A percentile compares a stretch with the other conserved stretches of the same genome.
Conservation (phyloP, 2,329 filamentous ascomycete genomes). For the Cordyceps cicadae region DNA sequence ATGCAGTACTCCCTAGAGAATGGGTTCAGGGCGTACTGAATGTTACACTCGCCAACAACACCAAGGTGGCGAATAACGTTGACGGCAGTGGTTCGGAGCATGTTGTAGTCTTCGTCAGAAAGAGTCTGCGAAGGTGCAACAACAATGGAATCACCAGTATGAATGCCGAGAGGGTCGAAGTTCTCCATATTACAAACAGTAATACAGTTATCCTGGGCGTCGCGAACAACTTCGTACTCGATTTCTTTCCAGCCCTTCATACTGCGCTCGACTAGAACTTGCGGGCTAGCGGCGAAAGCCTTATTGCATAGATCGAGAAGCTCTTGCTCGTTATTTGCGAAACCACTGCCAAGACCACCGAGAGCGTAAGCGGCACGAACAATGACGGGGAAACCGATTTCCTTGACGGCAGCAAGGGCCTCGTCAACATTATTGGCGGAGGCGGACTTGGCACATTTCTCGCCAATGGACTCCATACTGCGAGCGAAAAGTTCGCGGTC, state of each 20-base stretch:
- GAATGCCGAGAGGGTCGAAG: conserved; percentile 95
- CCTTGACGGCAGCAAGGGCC: conserved; percentile 77
- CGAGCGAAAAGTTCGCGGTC: conserved; percentile 95
- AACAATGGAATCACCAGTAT: conserved; percentile 96
- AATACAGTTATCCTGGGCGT: conserved; percentile 95
- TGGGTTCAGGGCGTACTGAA: conserved; percentile 95
- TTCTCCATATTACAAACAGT: conserved; percentile 99
- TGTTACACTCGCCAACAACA: conserved; percentile 97
- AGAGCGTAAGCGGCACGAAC: conserved; percentile 93
- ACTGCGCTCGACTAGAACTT: conserved; percentile 92
- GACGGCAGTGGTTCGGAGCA: conserved; percentile 93
- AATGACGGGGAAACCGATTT: conserved; percentile 94
- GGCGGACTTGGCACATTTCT: conserved; percentile 96
- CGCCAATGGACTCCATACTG: conserved; percentile 96
- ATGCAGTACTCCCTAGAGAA: conserved; percentile 96
- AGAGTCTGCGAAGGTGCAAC: conserved; percentile 95
- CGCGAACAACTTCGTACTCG: conserved; percentile 95
- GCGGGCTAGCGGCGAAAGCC: conserved; percentile 88
- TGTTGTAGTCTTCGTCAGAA: conserved; percentile 97
- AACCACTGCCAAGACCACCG: conserved; percentile 89
- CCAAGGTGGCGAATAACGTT: conserved; percentile 96
- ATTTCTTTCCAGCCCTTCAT: conserved; percentile 99
- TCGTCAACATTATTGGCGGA: conserved; percentile 85
- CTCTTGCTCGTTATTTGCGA: conserved; percentile 80
- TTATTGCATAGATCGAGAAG: conserved; percentile 85